Evolutionary conservation across 2,329 filamentous ascomycete genomes (phyloP).

Genomic region (Endothia cerciana): DNA sequence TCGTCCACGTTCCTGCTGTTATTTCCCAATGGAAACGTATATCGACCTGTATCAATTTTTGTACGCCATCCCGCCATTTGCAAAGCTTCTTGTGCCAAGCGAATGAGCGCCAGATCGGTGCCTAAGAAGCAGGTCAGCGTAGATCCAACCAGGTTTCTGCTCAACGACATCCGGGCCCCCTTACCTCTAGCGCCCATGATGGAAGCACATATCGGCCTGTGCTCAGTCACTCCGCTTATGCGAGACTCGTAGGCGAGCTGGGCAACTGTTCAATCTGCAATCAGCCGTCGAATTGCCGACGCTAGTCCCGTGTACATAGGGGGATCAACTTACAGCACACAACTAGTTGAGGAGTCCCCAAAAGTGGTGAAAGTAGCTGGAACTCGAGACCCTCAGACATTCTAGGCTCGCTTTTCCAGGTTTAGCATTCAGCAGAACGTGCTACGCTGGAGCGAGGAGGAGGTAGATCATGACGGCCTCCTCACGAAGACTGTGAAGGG

Average conservation of each 20-base stretch:
- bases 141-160: neutral
- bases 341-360: conserved; percentile 24
- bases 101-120: conserved; percentile 22
- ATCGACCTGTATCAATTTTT: conserved; percentile 19
- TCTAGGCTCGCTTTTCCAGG: conserved; percentile 8
- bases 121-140: conserved; percentile 6
- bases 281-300: neutral
- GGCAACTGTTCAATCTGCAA: neutral
- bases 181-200: conserved; percentile 27
- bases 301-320: neutral
- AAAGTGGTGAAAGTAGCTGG: conserved; percentile 18
- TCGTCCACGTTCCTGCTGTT: conserved; percentile 23
- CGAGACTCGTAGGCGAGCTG: conserved; percentile 26
- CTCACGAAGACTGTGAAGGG: no score
- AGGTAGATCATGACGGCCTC: neutral
- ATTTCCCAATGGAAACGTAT: conserved; percentile 22
- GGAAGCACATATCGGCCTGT: conserved; percentile 19
- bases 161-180: neutral
- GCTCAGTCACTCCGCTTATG: conserved; percentile 20
- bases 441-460: neutral
- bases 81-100: conserved; percentile 14
- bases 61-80: conserved; percentile 22
- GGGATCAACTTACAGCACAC: conserved; percentile 19
- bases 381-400: conserved; percentile 11
- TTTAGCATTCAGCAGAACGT: neutral